Conservation (phyloP, 2,329 filamentous ascomycete genomes). For the Arthrobotrys musiformis region DNA sequence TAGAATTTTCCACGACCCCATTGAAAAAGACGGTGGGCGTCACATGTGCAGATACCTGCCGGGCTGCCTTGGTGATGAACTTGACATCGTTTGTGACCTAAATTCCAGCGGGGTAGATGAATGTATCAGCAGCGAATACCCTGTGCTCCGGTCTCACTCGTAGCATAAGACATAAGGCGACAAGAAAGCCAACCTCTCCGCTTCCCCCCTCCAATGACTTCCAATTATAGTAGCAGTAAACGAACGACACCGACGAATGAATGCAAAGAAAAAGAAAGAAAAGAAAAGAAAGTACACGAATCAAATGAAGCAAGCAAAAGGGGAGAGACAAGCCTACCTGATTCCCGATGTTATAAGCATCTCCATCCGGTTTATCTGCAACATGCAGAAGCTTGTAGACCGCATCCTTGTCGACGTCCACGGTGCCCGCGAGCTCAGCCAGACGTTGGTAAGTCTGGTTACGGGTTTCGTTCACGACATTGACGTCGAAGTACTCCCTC, state of each 20-base stretch:
- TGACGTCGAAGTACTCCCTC: constrained; percentile 83
- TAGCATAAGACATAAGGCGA: background rate
- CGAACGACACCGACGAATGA: background rate
- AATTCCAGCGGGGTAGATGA: background rate
- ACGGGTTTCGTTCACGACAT: constrained; percentile 81
- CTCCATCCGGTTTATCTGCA: constrained; percentile 72
- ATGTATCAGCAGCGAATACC: constrained; percentile 20
- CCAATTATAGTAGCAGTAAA: constrained; percentile 27
- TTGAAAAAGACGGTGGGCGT: constrained; percentile 91
- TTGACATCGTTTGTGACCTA: constrained; percentile 84
- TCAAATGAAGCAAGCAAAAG: background rate
- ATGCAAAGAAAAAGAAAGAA: constrained; percentile 5
- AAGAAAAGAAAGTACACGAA: background rate
- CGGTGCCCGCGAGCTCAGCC: constrained; percentile 75
- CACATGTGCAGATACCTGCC: constrained; percentile 85
- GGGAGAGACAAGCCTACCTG: constrained; percentile 59
- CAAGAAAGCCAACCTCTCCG: background rate
- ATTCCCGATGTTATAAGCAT: constrained; percentile 81
- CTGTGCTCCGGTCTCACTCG: constrained; percentile 30
- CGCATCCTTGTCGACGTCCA: constrained; percentile 76
- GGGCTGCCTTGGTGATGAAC: constrained; percentile 80
- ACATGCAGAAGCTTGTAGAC: constrained; percentile 77
- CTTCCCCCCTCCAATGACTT: background rate
- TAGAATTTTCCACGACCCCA: constrained; percentile 80
- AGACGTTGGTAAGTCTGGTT: constrained; percentile 85